phyloP scores from a whole-genome alignment of 345 rosid species.

The Salix exigua region DNA sequence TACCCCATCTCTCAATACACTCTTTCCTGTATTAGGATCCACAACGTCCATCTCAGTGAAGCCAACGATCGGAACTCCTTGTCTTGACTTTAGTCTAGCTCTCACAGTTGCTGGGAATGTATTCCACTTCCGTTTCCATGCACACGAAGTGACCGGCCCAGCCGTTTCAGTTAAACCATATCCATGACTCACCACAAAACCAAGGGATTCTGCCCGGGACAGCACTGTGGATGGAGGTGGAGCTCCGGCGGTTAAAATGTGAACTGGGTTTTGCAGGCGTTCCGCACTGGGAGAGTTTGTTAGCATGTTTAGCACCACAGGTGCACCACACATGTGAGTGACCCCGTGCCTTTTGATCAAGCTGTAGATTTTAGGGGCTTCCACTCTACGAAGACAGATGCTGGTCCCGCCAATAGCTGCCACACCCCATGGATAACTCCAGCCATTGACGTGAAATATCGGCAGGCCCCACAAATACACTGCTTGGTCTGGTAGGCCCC shows the following conservation, averaged over 20 bases:
- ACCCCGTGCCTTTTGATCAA: conserved; percentile 17
- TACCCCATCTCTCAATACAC: conserved; percentile 17
- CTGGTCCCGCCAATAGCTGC: conserved; percentile 26
- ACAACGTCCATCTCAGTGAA: conserved; percentile 13
- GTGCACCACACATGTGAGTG: conserved; percentile 33
- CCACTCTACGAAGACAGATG: conserved; percentile 19
- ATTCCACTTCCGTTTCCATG: conserved; percentile 24
- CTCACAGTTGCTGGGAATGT: conserved; percentile 11
- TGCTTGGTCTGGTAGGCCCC: conserved; percentile 16
- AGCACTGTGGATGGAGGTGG: conserved; percentile 22
- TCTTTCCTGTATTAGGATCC: conserved; percentile 4
- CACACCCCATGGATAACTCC: conserved; percentile 24
- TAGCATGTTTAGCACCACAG: conserved; percentile 27
- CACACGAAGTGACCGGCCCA: conserved; percentile 10
- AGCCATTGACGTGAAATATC: conserved; percentile 26
- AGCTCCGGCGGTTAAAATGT: conserved; percentile 18
- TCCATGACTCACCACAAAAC: conserved; percentile 27
- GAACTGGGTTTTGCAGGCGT: conserved; percentile 4
- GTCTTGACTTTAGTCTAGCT: conserved; percentile 22
- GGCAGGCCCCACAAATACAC: conserved; percentile 24
- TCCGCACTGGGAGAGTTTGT: conserved; percentile 5
- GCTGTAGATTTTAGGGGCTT: conserved; percentile 2
- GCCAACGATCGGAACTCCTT: conserved; percentile 16
- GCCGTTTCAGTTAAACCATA: conserved; percentile 25
- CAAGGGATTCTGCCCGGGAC: conserved; percentile 11